Evolutionary conservation across 345 rosid species (phyloP), one percentile per base, ranked within the genome.

Genomic region (Limnanthes douglasii): DNA sequence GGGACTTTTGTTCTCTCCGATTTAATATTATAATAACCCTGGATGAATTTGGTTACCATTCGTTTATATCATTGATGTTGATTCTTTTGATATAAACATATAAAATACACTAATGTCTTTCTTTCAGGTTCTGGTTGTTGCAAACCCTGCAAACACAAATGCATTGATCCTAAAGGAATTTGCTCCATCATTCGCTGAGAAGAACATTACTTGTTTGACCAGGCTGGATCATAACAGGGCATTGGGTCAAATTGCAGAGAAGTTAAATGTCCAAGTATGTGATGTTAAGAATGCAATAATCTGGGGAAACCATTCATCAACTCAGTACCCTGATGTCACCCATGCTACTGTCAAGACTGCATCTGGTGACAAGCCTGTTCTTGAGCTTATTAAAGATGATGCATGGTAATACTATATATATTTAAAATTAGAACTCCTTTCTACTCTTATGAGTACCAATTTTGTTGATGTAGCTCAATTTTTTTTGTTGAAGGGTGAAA

Each of bases 151-250:
- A 53, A 88, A 88, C 70, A 88, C 95, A 50, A 88, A 88, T 20
- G 95, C 95, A 8, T 65, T 90, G 79, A 90, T 90, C 65, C 48
- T 90, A 28, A 90, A 90, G 76, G 98, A 90, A 53, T 84, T 70
- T 31, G 95, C 95, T 1, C 98, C 98, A 0, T 90, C 95, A 13
- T 73, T 90, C 51, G 77, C 98, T 0, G 98, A 76, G 69, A 74
- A 74, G 49, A 90, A 84, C 61, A 90, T 90, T 50, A 74, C 94
- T 42, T 84, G 95, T 53, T 64, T 90, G 70, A 90, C 98, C 6
- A 74, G 98, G 50, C 56, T 90, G 46, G 95, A 90, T 63, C 98
- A 90, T 54, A 84, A 90, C 73, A 72, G 98, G 86, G 98, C 95
- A 4, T 51, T 90, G 65, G 95, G 98, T 35, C 95, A 90, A 53